Evolutionary conservation across 2,329 filamentous ascomycete genomes (phyloP).

Genomic region (Westerdykella aurantiaca): DNA sequence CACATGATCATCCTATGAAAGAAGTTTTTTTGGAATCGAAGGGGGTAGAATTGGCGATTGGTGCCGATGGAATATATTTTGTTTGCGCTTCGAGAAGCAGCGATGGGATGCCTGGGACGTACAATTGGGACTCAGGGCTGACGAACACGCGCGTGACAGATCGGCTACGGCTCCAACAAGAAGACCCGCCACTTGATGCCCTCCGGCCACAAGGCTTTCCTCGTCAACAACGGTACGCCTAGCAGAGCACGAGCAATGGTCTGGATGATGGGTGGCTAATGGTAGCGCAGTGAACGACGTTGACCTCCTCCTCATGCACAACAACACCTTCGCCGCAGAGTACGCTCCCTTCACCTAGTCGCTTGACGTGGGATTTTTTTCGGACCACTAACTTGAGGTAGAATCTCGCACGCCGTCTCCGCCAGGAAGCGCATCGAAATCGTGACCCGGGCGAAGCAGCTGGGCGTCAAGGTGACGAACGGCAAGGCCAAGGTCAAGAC

Average conservation of each 20-base stretch:
- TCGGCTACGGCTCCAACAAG: conserved; percentile 98
- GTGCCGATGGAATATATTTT: background rate
- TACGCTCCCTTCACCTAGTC: conserved; percentile 50
- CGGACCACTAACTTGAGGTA: conserved; percentile 36
- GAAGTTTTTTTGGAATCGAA: background rate
- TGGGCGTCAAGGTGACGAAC: conserved; percentile 99
- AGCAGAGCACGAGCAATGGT: background rate
- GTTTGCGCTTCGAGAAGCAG: background rate
- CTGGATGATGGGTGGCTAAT: conserved; percentile 14
- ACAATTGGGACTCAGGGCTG: conserved; percentile 17
- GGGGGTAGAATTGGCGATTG: background rate
- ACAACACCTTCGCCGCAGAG: conserved; percentile 98
- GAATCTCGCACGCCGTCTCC: conserved; percentile 96
- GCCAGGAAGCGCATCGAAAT: conserved; percentile 99
- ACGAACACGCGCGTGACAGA: conserved; percentile 52
- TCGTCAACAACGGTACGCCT: conserved; percentile 75
- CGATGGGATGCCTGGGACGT: background rate
- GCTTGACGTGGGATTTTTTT: background rate
- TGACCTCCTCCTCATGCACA: conserved; percentile 99
- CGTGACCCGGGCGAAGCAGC: conserved; percentile 91
- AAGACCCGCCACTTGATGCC: conserved; percentile 99
- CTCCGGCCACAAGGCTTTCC: conserved; percentile 99
- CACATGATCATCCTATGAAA: background rate
- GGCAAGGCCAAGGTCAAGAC: conserved; percentile 97
- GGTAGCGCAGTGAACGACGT: conserved; percentile 60